Conservation (phyloP, 2,329 filamentous ascomycete species). For the Ascochyta koolunga region DNA sequence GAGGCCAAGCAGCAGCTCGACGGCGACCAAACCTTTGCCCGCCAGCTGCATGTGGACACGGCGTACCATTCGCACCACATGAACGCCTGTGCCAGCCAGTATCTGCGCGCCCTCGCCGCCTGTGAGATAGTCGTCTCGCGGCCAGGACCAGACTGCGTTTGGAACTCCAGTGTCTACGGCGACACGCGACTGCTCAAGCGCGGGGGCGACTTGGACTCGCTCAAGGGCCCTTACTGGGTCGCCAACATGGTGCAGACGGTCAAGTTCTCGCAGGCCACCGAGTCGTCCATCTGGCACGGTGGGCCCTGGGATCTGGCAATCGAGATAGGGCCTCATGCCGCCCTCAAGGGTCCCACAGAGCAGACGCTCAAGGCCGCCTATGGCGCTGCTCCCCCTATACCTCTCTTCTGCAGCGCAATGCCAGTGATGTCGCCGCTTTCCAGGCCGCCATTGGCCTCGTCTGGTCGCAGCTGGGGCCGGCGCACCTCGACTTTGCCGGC, state of each 20-base stretch:
- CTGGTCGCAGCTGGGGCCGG: background rate
- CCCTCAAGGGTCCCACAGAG: background rate
- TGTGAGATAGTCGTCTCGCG: background rate
- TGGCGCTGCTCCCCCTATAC: background rate
- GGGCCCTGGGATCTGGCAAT: background rate
- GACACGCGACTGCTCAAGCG: background rate
- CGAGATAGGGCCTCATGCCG: background rate
- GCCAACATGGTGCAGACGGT: background rate
- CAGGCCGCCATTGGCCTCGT: background rate
- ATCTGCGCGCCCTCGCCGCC: background rate
- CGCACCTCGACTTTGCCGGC: background rate
- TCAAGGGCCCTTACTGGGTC: background rate
- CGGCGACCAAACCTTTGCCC: background rate
- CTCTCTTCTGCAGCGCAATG: background rate
- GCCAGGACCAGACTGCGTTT: background rate
- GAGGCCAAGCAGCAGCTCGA: background rate
- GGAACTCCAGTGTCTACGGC: background rate
- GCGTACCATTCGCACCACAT: background rate
- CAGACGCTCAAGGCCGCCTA: background rate
- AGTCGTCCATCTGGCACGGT: background rate
- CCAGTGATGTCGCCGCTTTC: background rate
- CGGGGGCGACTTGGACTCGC: background rate
- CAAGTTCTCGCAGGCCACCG: background rate
- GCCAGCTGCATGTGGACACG: background rate
- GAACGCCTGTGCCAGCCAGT: background rate